Evolutionary conservation across 371 early-diverging fungal species (phyloP), one percentile per base, ranked within the genome.

Genomic region (Paraphysoderma sedebokerense): DNA sequence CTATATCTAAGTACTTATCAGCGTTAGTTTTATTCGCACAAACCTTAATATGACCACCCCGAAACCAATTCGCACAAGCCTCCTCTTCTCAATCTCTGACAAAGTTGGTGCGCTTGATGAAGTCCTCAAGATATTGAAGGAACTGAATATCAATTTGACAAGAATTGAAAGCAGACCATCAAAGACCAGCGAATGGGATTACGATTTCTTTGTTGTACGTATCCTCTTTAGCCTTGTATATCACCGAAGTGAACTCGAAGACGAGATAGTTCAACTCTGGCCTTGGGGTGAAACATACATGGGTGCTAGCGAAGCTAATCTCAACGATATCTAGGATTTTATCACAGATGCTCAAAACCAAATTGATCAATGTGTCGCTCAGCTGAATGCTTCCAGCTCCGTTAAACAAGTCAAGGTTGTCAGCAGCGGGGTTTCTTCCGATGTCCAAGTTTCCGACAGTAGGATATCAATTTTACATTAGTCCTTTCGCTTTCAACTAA

Each of bases 91-190:
- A 26, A 81, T 93, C 49, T 59, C 56, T 20, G 96, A 93, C 61
- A 61, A 73, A 55, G 78, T 88, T 12, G 96, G 92, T 5, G 78
- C 80, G 9, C 70, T 92, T 24, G 90, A 91, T 50, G 74, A 78
- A 50, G 82, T 88, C 42, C 74, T 95, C 26, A 56, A 67, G 22
- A 71, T 74, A 34, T 72, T 95, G 50, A 77, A 80, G 49, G 58
- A 69, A 6, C 69, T 79, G 56, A 67, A 76, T 45, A 73, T 92
- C 51, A 86, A 86, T 12, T 70, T 95, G 60, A 85, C 82, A 17
- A 79, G 87, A 37, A 95, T 95, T 59, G 96, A 95, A 64, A 87
- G 87, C 68, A 85, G 92, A 23, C 91, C 95, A 19, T 78, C 79
- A 57, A 74, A 69, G 53, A 81, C 81, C 1, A 65, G 65, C 29